Evolutionary conservation across 371 early-diverging fungal species (phyloP).

Genomic region (Apophysomyces ossiformis): DNA sequence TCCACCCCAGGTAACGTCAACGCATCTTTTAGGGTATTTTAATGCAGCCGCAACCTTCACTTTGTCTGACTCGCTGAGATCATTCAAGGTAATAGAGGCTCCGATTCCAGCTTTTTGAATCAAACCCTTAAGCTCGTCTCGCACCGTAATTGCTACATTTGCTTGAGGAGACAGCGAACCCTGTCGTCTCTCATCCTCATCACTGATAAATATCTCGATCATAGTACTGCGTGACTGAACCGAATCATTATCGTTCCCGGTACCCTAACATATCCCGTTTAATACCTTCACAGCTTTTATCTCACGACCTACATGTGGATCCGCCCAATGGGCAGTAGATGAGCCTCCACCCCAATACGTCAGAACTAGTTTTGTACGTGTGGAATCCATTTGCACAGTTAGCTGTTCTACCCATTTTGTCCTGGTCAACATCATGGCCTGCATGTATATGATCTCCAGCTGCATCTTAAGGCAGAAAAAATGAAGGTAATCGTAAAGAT

Average conservation of each 20-base stretch:
- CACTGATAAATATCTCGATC: constrained; percentile 36
- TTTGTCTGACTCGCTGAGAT: constrained; percentile 28
- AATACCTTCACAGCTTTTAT: not conserved
- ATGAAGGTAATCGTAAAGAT: constrained; percentile 73
- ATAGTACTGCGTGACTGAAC: constrained; percentile 18
- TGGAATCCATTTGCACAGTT: constrained; percentile 61
- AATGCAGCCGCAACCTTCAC: constrained; percentile 37
- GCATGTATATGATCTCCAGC: constrained; percentile 67
- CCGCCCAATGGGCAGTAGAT: constrained; percentile 46
- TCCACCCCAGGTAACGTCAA: constrained; percentile 45
- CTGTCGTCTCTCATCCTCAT: constrained; percentile 28
- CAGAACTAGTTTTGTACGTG: constrained; percentile 58
- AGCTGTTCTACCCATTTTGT: constrained; percentile 72
- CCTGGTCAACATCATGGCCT: constrained; percentile 61
- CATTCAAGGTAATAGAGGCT: constrained; percentile 40
- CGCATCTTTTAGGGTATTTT: constrained; percentile 46
- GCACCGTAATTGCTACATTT: constrained; percentile 30
- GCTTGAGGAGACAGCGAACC: constrained; percentile 21
- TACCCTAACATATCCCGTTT: not conserved
- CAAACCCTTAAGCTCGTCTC: constrained; percentile 47
- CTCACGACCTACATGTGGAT: constrained; percentile 31
- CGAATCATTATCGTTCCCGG: not conserved
- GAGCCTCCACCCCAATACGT: constrained; percentile 67
- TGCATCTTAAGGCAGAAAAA: constrained; percentile 68
- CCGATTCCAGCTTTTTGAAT: constrained; percentile 52